These are phyloP conservation scores for Erigeron philadelphicus DNA, from an alignment of 140 eudicot species.

Conservation along the genomic window DNA sequence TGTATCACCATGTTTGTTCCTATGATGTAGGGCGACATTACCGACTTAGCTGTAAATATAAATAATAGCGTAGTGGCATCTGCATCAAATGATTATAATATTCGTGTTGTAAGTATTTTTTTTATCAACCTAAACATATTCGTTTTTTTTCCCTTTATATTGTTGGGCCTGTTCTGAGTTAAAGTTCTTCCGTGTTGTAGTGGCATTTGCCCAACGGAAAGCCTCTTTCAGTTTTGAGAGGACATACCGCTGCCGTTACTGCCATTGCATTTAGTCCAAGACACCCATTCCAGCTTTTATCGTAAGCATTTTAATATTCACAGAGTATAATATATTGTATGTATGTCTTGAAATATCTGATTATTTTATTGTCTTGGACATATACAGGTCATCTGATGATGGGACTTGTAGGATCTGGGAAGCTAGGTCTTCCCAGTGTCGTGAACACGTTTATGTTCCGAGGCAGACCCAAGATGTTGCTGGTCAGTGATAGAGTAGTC, in stretches of 20 bases:
- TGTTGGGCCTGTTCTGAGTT: background rate
- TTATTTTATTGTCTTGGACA: slow-evolving; percentile 11
- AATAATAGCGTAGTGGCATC: slow-evolving; percentile 87
- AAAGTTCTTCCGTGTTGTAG: slow-evolving; percentile 37
- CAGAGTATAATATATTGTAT: background rate
- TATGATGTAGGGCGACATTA: slow-evolving; percentile 80
- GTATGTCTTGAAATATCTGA: background rate
- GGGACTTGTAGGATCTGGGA: slow-evolving; percentile 99
- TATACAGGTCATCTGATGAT: slow-evolving; percentile 84
- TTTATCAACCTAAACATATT: background rate
- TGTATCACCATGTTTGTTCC: slow-evolving; percentile 8
- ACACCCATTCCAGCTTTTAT: slow-evolving; percentile 72
- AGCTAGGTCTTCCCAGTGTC: slow-evolving; percentile 59
- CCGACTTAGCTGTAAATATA: slow-evolving; percentile 87
- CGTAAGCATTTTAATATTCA: slow-evolving; percentile 51
- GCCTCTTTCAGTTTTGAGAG: slow-evolving; percentile 81
- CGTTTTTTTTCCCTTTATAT: slow-evolving; percentile 4
- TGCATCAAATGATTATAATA: slow-evolving; percentile 92
- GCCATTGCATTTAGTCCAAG: slow-evolving; percentile 97
- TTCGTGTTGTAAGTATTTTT: slow-evolving; percentile 78
- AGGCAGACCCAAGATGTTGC: slow-evolving; percentile 42
- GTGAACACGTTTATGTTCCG: slow-evolving; percentile 78
- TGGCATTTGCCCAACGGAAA: slow-evolving; percentile 98
- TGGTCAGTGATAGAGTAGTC: slow-evolving; percentile 40
- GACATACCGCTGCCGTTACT: slow-evolving; percentile 89